A percentile compares a stretch with the other conserved stretches of the same genome.
phyloP scores from a whole-genome alignment of 176 grass and related monocot genomes.

The Carex littledalei region DNA sequence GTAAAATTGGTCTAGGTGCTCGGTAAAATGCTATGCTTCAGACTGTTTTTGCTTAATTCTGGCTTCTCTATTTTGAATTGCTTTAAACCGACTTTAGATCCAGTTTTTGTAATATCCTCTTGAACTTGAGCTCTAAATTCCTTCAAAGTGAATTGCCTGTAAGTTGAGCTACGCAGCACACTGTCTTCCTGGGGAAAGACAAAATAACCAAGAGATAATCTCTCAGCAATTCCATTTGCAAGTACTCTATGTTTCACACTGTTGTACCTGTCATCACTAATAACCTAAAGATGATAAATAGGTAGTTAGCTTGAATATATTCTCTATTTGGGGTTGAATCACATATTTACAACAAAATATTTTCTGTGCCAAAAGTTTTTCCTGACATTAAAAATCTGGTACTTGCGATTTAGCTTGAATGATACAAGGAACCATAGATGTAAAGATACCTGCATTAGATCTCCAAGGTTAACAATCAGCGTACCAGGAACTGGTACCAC shows the following conservation, averaged over 20 bases:
- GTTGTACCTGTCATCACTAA: slow-evolving; percentile 42
- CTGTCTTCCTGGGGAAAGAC: slow-evolving; percentile 48
- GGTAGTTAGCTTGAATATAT: background rate
- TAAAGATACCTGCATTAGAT: slow-evolving; percentile 45
- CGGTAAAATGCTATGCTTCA: background rate
- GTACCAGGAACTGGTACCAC: slow-evolving; percentile 23
- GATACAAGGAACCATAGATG: background rate
- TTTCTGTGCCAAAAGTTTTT: background rate
- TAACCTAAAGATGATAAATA: slow-evolving; percentile 23
- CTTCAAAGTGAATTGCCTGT: slow-evolving; percentile 50
- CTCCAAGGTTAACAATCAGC: slow-evolving; percentile 65
- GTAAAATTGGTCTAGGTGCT: background rate
- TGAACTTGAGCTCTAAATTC: slow-evolving; percentile 61
- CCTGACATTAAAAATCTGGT: background rate
- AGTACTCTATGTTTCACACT: slow-evolving; percentile 66
- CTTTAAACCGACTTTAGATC: slow-evolving; percentile 50
- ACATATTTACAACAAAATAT: background rate
- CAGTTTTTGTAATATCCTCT: slow-evolving; percentile 55
- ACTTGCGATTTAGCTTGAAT: background rate
- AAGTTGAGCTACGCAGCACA: slow-evolving; percentile 27
- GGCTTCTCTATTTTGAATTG: slow-evolving; percentile 33
- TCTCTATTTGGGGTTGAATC: background rate
- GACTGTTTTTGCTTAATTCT: background rate
- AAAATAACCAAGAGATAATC: slow-evolving; percentile 73
- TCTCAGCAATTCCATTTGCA: slow-evolving; percentile 30